phyloP scores from a whole-genome alignment of 1,284 basidiomycete species.

The Coniferiporia weirii region DNA sequence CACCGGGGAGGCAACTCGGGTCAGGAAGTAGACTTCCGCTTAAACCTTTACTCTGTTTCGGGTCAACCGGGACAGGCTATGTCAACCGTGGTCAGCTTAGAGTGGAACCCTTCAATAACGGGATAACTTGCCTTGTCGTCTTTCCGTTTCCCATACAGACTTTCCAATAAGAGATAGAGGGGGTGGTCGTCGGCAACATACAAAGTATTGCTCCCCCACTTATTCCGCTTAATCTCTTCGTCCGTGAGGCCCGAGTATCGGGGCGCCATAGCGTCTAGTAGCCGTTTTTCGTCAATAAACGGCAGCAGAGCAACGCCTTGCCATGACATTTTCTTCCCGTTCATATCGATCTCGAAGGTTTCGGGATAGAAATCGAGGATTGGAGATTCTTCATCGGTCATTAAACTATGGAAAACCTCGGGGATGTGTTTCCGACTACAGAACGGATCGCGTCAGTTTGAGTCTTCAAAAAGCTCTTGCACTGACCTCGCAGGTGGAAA shows the following conservation, averaged over 20 bases:
- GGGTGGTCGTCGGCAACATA: conserved; percentile 84
- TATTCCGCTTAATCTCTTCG: conserved; percentile 82
- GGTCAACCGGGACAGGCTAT: conserved; percentile 67
- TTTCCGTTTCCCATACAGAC: conserved; percentile 87
- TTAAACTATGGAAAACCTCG: conserved; percentile 78
- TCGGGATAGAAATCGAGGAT: conserved; percentile 96
- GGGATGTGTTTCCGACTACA: conserved; percentile 85
- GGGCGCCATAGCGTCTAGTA: conserved; percentile 78
- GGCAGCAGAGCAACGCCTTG: conserved; percentile 96
- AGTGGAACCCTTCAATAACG: conserved; percentile 8
- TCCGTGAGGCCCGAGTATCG: conserved; percentile 72
- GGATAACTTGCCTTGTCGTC: conserved; percentile 60
- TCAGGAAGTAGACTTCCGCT: conserved; percentile 80
- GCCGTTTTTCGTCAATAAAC: conserved; percentile 87
- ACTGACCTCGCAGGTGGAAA: conserved; percentile 87
- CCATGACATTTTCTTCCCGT: conserved; percentile 99
- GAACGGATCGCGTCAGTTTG: conserved; percentile 11
- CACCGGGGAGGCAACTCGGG: conserved; percentile 86
- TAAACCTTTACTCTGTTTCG: conserved; percentile 70
- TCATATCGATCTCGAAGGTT: conserved; percentile 98
- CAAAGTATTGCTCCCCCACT: conserved; percentile 80
- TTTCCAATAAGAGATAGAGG: conserved; percentile 83
- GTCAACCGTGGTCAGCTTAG: conserved; percentile 18
- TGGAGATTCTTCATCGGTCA: conserved; percentile 84
- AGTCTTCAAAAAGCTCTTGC: background rate